phyloP scores from a whole-genome alignment of 345 rosid species.

The Conringia planisiliqua region DNA sequence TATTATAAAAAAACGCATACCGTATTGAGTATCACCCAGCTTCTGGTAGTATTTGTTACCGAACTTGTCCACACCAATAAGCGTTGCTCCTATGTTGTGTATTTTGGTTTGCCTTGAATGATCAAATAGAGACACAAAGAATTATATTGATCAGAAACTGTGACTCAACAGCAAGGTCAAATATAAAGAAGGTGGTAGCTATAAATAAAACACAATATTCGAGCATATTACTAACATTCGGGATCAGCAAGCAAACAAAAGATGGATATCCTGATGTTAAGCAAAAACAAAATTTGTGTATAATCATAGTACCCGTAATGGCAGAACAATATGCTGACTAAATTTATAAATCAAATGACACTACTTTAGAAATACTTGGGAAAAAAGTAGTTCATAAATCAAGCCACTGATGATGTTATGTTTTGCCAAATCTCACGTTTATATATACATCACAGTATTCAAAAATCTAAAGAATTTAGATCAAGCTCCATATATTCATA shows the following conservation, averaged over 20 bases:
- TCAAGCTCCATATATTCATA: not conserved
- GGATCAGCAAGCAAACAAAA: not conserved
- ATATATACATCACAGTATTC: not conserved
- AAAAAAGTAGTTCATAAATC: not conserved
- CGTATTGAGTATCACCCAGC: slow-evolving; percentile 61
- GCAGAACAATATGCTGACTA: not conserved
- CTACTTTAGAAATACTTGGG: not conserved
- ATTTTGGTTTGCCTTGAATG: slow-evolving; percentile 81
- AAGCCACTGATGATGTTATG: not conserved
- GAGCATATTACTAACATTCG: not conserved
- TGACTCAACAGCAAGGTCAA: not conserved
- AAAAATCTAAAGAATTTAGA: not conserved
- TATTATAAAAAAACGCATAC: slow-evolving; percentile 38
- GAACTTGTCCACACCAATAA: slow-evolving; percentile 82
- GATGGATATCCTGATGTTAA: not conserved
- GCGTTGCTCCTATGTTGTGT: slow-evolving; percentile 81
- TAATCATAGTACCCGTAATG: not conserved
- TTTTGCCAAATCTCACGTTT: not conserved
- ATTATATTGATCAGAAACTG: slow-evolving; percentile 9
- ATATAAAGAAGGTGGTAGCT: not conserved
- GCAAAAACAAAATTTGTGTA: not conserved
- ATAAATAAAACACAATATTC: not conserved
- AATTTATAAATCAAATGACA: not conserved
- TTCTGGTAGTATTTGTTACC: slow-evolving; percentile 93
- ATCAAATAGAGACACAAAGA: slow-evolving; percentile 6